A percentile compares a stretch with the other conserved stretches of the same genome.
Conservation (phyloP, 768 basidiomycete genomes). For the Baorangia bicolor region DNA sequence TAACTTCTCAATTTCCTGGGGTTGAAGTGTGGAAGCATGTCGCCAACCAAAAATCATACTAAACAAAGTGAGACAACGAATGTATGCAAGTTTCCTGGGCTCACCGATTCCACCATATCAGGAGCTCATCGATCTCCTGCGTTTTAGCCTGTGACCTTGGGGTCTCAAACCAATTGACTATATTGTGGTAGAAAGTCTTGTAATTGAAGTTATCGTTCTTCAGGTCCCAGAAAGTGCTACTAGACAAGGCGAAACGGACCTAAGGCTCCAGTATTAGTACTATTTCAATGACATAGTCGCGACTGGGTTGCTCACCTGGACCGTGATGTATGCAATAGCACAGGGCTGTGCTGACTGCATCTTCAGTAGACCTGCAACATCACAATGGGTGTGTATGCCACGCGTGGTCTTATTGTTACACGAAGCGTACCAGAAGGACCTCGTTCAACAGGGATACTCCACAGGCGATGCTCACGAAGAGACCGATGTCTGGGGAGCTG, state of each 20-base stretch:
- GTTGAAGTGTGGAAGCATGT: background rate
- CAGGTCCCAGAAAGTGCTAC: background rate
- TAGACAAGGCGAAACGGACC: constrained; percentile 18
- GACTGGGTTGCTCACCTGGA: constrained; percentile 19
- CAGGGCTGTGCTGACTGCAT: constrained; percentile 18
- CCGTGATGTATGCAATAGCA: constrained; percentile 24
- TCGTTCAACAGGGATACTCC: too few species aligned
- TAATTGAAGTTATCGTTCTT: constrained; percentile 8
- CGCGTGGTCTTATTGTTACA: too few species aligned
- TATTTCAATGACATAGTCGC: background rate
- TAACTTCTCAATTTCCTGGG: background rate
- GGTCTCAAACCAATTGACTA: constrained; percentile 17
- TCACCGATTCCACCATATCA: constrained; percentile 16
- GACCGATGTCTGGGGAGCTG: too few species aligned
- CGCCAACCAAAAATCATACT: background rate
- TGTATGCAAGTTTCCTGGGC: background rate
- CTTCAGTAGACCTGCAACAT: constrained; percentile 5
- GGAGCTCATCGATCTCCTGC: background rate
- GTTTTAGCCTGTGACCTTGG: background rate
- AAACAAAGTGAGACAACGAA: background rate
- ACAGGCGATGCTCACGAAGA: too few species aligned
- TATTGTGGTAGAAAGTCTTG: constrained; percentile 11
- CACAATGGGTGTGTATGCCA: constrained; percentile 4
- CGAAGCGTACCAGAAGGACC: too few species aligned
- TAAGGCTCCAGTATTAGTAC: background rate